phyloP scores from a whole-genome alignment of 129 eudicot species.

The Flaveria trinervia region DNA sequence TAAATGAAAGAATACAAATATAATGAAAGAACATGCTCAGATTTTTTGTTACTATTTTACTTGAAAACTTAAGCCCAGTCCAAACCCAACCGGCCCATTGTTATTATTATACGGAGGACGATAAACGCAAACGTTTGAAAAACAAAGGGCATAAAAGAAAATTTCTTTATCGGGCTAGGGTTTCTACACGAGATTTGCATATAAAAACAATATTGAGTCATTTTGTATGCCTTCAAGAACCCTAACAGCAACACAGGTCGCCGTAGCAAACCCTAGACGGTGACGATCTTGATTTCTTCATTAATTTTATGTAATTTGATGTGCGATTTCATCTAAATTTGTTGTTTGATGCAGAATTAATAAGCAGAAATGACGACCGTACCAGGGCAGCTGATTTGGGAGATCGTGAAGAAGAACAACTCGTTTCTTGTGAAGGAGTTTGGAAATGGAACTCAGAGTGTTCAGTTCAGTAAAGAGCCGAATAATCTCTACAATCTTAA shows the following conservation, averaged over 20 bases:
- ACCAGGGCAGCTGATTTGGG: conserved; percentile 95
- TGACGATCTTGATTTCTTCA: neutral
- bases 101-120: too few relatives aligned
- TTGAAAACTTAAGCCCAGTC: neutral
- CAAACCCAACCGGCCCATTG: neutral
- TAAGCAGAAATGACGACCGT: conserved; percentile 69
- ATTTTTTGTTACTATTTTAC: too few relatives aligned
- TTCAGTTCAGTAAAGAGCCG: conserved; percentile 77
- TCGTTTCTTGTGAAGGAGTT: conserved; percentile 88
- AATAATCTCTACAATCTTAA: conserved; percentile 90
- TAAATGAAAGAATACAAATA: too few relatives aligned
- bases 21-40: too few relatives aligned
- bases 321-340: neutral
- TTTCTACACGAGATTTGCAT: conserved; percentile 20
- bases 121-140: neutral
- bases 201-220: conserved; percentile 20
- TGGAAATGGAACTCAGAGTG: conserved; percentile 77
- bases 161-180: conserved; percentile 15
- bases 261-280: conserved; percentile 38
- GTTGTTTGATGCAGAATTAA: conserved; percentile 8
- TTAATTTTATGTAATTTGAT: neutral
- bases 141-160: neutral
- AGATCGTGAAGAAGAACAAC: conserved; percentile 94
- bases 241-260: conserved; percentile 24
- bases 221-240: conserved; percentile 16